phyloP scores from a whole-genome alignment of 1,284 basidiomycete species.

The Microstroma glucosiphilum region DNA sequence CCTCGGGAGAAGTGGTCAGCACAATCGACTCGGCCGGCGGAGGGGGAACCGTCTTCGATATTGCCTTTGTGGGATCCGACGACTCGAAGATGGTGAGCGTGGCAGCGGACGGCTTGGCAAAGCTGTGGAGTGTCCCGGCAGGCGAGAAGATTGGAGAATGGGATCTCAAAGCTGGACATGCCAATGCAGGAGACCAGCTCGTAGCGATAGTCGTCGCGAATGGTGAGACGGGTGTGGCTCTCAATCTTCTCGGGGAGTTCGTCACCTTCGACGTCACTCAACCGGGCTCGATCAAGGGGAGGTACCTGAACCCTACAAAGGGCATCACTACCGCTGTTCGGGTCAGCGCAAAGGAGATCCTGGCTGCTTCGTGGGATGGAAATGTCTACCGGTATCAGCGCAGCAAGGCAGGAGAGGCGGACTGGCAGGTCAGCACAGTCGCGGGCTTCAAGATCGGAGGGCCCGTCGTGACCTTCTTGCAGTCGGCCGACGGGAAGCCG shows the following conservation, averaged over 20 bases:
- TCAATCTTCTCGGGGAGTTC: constrained; percentile 76
- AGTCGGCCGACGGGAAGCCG: background rate
- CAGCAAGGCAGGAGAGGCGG: background rate
- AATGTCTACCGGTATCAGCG: constrained; percentile 13
- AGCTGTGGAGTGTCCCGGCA: constrained; percentile 38
- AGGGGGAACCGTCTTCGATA: constrained; percentile 51
- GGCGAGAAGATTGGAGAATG: constrained; percentile 12
- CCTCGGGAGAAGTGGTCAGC: constrained; percentile 64
- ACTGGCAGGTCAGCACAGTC: background rate
- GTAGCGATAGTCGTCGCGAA: constrained; percentile 76
- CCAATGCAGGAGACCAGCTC: constrained; percentile 59
- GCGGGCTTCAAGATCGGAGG: background rate
- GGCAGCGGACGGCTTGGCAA: constrained; percentile 73
- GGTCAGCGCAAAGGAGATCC: background rate
- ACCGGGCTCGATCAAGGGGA: constrained; percentile 52
- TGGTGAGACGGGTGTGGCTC: constrained; percentile 66
- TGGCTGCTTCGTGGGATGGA: constrained; percentile 14
- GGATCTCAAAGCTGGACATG: constrained; percentile 1
- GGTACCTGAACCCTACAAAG: constrained; percentile 21
- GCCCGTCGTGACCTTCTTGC: constrained; percentile 1
- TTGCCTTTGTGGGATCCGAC: constrained; percentile 50
- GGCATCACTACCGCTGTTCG: constrained; percentile 9
- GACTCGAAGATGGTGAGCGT: constrained; percentile 74
- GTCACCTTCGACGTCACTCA: constrained; percentile 56
- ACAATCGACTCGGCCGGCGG: constrained; percentile 29